A percentile compares a stretch with the other conserved stretches of the same genome.
These are phyloP conservation scores for Dentipellis sp. DNA, from an alignment of 768 basidiomycete genomes.

Conservation along the genomic window DNA sequence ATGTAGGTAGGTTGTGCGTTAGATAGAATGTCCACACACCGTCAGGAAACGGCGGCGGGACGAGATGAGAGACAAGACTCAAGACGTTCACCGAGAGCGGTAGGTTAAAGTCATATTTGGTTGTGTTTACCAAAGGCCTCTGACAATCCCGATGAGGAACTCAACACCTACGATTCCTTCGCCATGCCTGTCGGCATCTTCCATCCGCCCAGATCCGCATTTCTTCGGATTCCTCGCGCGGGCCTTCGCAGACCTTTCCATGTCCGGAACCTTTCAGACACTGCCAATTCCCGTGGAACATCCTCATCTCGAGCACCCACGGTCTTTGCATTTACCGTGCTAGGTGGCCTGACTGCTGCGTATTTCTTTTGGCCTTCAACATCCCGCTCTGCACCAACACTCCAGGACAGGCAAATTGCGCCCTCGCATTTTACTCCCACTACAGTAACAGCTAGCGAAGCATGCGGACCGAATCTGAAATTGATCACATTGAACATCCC, in stretches of 20 bases:
- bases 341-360: conserved; percentile 32
- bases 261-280: not conserved
- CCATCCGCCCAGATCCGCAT: not conserved
- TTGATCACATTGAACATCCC: conserved; percentile 56
- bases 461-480: conserved; percentile 49
- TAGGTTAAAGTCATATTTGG: conserved; percentile 12
- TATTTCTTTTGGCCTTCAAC: conserved; percentile 46
- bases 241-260: not conserved
- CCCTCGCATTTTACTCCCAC: conserved; percentile 43
- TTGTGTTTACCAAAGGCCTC: conserved; percentile 16
- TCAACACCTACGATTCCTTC: conserved; percentile 5
- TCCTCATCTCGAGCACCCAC: conserved; percentile 6
- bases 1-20: conserved; percentile 4
- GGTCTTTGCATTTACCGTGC: conserved; percentile 25
- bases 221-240: not conserved
- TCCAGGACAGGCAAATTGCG: conserved; percentile 17
- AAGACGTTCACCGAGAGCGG: not conserved
- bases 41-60: not conserved
- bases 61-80: not conserved
- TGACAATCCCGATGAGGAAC: conserved; percentile 7
- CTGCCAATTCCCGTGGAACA: not conserved
- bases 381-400: conserved; percentile 36
- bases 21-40: conserved; percentile 1
- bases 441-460: conserved; percentile 43
- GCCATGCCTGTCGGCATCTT: not conserved